Evolutionary conservation across 306 rosid genomes (phyloP), one percentile per base, ranked within the genome.

Genomic region (Pyrus bretschneideri): DNA sequence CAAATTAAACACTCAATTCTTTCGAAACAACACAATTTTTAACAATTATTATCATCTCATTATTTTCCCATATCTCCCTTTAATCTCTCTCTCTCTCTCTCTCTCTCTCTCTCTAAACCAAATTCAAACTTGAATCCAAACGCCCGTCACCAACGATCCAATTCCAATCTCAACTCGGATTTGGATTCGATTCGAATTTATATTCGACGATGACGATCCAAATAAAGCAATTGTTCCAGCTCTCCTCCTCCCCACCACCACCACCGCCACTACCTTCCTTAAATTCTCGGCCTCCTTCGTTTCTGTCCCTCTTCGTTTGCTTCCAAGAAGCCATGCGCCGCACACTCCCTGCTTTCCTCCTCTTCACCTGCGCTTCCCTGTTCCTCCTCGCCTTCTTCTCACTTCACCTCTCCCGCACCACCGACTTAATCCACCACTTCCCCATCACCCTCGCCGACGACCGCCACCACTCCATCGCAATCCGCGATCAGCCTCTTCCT

Each of bases 241-340:
- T 19, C 68, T 23, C 65, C 54, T 46, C 54, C 19, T 40, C 12
- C 45, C 45, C 45, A 40, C 45, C 45, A 40, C 45, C 40, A 2
- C 21, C 18, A 13, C 52, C 52, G 65, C 67, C 63, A 8, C 74
- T 67, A 44, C 8, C 29, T 15, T 49, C 45, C n/a, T 57, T 23
- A 9, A 21, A 10, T 57, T 57, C 62, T 58, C 62, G 15, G 19
- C 4, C 70, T 35, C 11, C 21, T 4, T 70, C 33, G 8, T 21
- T 12, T 61, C 9, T 63, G 4, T 35, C 29, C n/a, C 15, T 30
- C n/a, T 54, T 67, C 9, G 3, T 23, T 38, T 44, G 2, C 69
- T 38, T 11, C 0, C 45, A n/a, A n/a, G 66, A 72, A 73, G 45
- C 84, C 75, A 92, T 90, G 96, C 81, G 76, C 11, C 80, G 87